Evolutionary conservation across 352 stramenopile genomes (phyloP), one percentile per base, ranked within the genome.

Genomic region (Plasmopara viticola): DNA sequence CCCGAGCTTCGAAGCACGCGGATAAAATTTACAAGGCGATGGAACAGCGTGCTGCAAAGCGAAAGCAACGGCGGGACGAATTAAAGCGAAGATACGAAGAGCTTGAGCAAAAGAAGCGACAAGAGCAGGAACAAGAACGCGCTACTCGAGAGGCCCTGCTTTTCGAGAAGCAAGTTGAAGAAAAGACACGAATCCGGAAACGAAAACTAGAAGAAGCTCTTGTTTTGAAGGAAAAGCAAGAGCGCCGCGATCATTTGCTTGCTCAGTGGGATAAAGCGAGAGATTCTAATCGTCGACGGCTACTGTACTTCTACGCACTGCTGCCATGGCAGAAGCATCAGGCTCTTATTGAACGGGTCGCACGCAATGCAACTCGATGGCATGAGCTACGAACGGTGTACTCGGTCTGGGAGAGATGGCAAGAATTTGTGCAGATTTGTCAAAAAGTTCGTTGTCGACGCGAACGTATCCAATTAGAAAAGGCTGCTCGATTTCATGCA

Each of bases 21-120:
- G 70, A 85, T 45, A 64, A 72, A 30, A 52, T 86, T 5, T 87
- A 80, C 42, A 13, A 58, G 17, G 62, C 70, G 0, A 89, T 87
- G 73, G 63, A 82, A 44, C 68, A 74, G 50, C 73, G 75, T 6
- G 68, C 75, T 8, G 50, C 49, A n/a, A 62, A 84, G 44, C 69
- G 78, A 6, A 87, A 86, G 33, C 44, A 64, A 55, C 73, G 74
- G 25, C 74, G 78, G 15, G 72, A 84, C 30, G 42, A 72, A 29
- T 57, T 89, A 15, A 70, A 65, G 46, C 61, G 58, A 17, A 78
- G 66, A 34, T 87, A 89, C 43, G 74, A 79, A 46, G 52, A 68
- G 9, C 48, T 66, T 15, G 69, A 86, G 30, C 71, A 70, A 18
- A 64, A 72, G n/a, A 86, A 78, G 46, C 62, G 55, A 37, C 53